phyloP scores from a whole-genome alignment of 345 rosid species.

The Erysimum cheiranthoides region DNA sequence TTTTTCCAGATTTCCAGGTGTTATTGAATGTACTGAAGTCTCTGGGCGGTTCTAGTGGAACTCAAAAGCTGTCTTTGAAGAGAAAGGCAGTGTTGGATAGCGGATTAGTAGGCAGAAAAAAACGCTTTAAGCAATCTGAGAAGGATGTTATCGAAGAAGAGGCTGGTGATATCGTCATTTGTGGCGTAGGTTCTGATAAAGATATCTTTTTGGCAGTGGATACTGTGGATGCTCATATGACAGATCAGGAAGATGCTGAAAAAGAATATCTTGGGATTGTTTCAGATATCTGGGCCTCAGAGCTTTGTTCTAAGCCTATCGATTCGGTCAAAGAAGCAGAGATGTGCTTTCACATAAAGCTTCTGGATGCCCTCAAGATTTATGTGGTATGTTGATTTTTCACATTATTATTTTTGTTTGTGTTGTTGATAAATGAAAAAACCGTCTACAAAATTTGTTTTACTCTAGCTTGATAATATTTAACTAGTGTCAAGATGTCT shows the following conservation, averaged over 20 bases:
- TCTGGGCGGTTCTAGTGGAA: conserved; percentile 47
- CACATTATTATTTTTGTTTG: conserved; percentile 6
- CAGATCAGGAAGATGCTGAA: conserved; percentile 51
- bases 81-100: conserved; percentile 54
- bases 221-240: conserved; percentile 43
- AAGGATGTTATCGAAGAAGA: conserved; percentile 46
- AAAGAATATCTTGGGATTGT: conserved; percentile 54
- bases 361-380: conserved; percentile 72
- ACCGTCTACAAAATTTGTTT: neutral
- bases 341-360: conserved; percentile 65
- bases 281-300: conserved; percentile 74
- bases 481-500: conserved; percentile 17
- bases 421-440: conserved; percentile 1
- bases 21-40: conserved; percentile 67
- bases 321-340: conserved; percentile 63
- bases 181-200: conserved; percentile 57
- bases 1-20: conserved; percentile 87
- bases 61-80: conserved; percentile 48
- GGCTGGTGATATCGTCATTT: conserved; percentile 63
- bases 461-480: neutral
- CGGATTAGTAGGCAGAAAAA: conserved; percentile 33
- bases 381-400: conserved; percentile 64
- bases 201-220: conserved; percentile 48
- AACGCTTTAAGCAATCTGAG: conserved; percentile 56
- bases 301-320: conserved; percentile 45